Evolutionary conservation across 441 rosid genomes (phyloP).

Genomic region (Dalechampia spathulata): DNA sequence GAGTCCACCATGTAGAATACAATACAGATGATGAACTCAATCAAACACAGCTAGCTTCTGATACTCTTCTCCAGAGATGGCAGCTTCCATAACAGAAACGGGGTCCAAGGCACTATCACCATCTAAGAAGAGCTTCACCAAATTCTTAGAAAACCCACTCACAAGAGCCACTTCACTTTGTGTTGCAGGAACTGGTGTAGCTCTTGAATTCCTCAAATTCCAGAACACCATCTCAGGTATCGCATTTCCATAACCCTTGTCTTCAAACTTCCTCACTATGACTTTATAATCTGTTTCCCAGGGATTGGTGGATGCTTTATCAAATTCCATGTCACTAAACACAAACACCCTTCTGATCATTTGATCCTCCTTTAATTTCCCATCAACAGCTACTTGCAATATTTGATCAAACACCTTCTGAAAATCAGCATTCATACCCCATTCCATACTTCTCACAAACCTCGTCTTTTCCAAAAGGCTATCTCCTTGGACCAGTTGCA

Average conservation of each 20-base stretch:
- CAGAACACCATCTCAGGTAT: constrained; percentile 54
- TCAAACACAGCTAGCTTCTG: constrained; percentile 29
- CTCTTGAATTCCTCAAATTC: constrained; percentile 50
- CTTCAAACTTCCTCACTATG: constrained; percentile 31
- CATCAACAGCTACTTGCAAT: constrained; percentile 16
- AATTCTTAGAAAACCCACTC: constrained; percentile 55
- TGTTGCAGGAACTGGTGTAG: constrained; percentile 40
- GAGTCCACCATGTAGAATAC: no score
- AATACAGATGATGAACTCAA: constrained; percentile 4
- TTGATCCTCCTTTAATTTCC: constrained; percentile 15
- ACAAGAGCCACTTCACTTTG: constrained; percentile 48
- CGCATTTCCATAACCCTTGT: constrained; percentile 35
- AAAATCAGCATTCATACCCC: constrained; percentile 16
- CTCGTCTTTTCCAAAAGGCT: constrained; percentile 23
- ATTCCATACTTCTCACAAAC: constrained; percentile 24
- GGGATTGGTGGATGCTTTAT: constrained; percentile 21
- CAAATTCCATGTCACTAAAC: constrained; percentile 35
- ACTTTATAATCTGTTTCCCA: constrained; percentile 43
- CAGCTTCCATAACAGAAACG: constrained; percentile 33
- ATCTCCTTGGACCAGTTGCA: constrained; percentile 35
- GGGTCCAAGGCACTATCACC: constrained; percentile 29
- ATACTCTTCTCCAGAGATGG: constrained; percentile 38
- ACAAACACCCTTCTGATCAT: constrained; percentile 25
- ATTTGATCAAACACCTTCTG: constrained; percentile 22
- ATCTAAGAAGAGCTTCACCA: constrained; percentile 46